These are phyloP conservation scores for Mycocentrospora acerina DNA, from an alignment of 2,329 filamentous ascomycete genomes.

Conservation along the genomic window DNA sequence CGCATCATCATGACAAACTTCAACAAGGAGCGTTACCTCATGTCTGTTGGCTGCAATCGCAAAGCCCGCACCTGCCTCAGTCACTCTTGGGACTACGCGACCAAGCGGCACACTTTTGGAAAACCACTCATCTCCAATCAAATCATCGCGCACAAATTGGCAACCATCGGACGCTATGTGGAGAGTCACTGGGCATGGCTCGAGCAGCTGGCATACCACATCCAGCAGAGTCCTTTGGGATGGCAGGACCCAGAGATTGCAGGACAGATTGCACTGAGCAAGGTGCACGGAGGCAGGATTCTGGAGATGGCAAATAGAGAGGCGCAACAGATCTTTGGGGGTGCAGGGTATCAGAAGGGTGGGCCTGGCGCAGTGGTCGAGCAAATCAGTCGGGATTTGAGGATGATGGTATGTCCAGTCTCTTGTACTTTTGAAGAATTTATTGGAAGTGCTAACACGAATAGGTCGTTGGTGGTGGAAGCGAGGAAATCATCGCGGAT, in stretches of 20 bases:
- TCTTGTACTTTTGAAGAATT: too few species aligned
- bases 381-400: conserved; percentile 56
- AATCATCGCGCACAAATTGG: conserved; percentile 61
- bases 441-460: conserved; percentile 3
- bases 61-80: conserved; percentile 59
- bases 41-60: conserved; percentile 59
- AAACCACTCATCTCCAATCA: conserved; percentile 59
- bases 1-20: conserved; percentile 59
- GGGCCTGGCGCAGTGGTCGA: conserved; percentile 53
- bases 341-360: conserved; percentile 54
- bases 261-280: conserved; percentile 45
- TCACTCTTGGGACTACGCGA: conserved; percentile 55
- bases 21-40: conserved; percentile 58
- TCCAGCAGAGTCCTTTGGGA: conserved; percentile 47
- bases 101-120: conserved; percentile 59
- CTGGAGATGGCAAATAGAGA: conserved; percentile 55
- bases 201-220: conserved; percentile 61
- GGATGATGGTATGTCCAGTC: conserved; percentile 52
- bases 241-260: conserved; percentile 44
- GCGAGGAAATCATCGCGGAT: conserved; percentile 58
- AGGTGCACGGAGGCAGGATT: conserved; percentile 54
- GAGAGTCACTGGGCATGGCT: conserved; percentile 64
- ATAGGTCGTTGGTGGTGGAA: conserved; percentile 52
- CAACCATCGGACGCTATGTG: conserved; percentile 61
- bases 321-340: conserved; percentile 58